Base-by-base conservation (phyloP, 208 protist genomes). In the Naegleria lovaniensis region DNA sequence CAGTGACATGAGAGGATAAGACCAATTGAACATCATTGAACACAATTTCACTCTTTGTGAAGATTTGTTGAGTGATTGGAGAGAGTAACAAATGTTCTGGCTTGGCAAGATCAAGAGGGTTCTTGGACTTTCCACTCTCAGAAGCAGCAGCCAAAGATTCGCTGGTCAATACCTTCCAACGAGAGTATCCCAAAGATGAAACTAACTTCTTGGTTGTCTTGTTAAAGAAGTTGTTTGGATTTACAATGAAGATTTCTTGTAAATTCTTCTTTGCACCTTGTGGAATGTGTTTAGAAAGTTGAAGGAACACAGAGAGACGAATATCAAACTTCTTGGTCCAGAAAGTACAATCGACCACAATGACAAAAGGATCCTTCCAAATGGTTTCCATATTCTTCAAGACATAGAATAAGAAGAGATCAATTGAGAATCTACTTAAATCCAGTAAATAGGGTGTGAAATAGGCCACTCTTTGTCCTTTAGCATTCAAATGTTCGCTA, bases 231-330 rank as follows among this genome's bases (percentile, higher is more conserved):
- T 38, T 52, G 11, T 89, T 89, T 38, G 85, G 48, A 40, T 89
- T 89, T 0, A 89, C 19, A 0, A 89, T 0, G 5, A n/a, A 38
- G 36, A 89, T 25, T 40, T 89, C 48, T 41, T 38, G 13, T 29
- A 89, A 67, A 89, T 89, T 89, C 16, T 59, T 67, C 29, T 89
- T 58, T 38, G 85, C 85, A 41, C 85, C 85, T 40, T 38, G 39
- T 25, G 85, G 85, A 19, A 67, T 67, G 13, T 51, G 13, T 40
- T 67, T 89, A 25, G 16, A 48, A 38, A 89, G 29, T 40, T 39
- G 6, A 38, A 89, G 0, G 16, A 67, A 25, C 9, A 41, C 15
- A 9, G 29, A 15, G 5, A 89, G 59, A 16, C 5, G 43, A 89
- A 89, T 89, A 22, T 52, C 41, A 39, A 25, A 16, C 11, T 39